Conservation (phyloP, 2,329 filamentous ascomycete genomes). For the Ophiocordyceps camponoti-leonardi region DNA sequence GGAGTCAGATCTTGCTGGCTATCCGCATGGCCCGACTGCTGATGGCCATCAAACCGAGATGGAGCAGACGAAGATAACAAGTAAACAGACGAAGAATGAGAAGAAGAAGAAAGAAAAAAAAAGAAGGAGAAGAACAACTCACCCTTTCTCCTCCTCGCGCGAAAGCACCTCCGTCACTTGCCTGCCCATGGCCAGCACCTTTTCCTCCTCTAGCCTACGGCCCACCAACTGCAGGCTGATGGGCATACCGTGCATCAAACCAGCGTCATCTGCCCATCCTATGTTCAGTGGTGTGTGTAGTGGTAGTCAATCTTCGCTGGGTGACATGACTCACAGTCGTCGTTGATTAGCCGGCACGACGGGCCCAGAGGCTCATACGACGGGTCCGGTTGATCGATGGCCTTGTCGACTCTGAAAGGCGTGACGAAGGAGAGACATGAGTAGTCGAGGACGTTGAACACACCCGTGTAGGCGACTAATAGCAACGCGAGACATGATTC, state of each 20-base stretch:
- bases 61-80: too few species aligned
- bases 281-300: not conserved
- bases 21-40: too few species aligned
- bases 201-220: slow-evolving; percentile 23
- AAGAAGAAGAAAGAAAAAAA: too few species aligned
- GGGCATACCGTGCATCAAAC: slow-evolving; percentile 21
- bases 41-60: too few species aligned
- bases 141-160: not conserved
- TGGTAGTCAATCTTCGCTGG: not conserved
- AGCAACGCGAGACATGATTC: not conserved
- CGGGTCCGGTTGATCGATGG: slow-evolving; percentile 15
- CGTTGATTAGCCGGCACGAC: slow-evolving; percentile 18
- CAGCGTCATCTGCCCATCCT: slow-evolving; percentile 16
- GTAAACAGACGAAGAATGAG: too few species aligned
- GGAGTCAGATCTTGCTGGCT: too few species aligned
- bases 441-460: slow-evolving; percentile 32
- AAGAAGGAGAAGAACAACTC: not conserved
- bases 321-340: slow-evolving; percentile 20
- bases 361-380: slow-evolving; percentile 17
- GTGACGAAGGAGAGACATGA: slow-evolving; percentile 28
- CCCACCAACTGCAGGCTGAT: slow-evolving; percentile 26
- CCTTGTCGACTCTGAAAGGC: slow-evolving; percentile 20
- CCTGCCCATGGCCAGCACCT: slow-evolving; percentile 16
- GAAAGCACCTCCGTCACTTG: slow-evolving; percentile 7
- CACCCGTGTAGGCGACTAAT: slow-evolving; percentile 30